Percentiles rank a stretch among this genome's conserved stretches.
phyloP scores from a whole-genome alignment of 2,329 filamentous ascomycete genomes.

The Emergomyces orientalis region DNA sequence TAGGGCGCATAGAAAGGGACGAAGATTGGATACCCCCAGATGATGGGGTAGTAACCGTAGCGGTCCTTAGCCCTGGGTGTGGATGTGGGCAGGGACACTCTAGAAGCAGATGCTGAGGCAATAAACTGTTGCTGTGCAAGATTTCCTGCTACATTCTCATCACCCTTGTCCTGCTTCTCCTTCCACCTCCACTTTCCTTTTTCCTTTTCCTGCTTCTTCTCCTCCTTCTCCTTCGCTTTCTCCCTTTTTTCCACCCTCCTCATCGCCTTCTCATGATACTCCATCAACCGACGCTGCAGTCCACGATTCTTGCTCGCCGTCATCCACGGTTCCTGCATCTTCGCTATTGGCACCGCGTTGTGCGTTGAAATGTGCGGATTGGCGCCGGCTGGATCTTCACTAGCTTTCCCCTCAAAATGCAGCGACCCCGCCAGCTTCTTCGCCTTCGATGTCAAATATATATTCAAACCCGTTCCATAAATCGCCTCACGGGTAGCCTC shows the following conservation, averaged over 20 bases:
- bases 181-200: not conserved
- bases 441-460: conserved; percentile 42
- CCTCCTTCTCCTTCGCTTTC: not conserved
- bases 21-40: conserved; percentile 40
- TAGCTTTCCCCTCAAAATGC: conserved; percentile 33
- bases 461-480: conserved; percentile 35
- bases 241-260: not conserved
- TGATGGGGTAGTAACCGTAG: conserved; percentile 23
- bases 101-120: not conserved
- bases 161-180: not conserved
- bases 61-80: not conserved
- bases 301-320: conserved; percentile 11
- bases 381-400: conserved; percentile 41
- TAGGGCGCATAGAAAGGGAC: conserved; percentile 42
- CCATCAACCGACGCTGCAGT: conserved; percentile 26
- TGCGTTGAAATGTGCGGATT: conserved; percentile 65
- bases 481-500: conserved; percentile 56
- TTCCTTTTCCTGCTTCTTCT: not conserved
- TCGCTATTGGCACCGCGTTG: conserved; percentile 49
- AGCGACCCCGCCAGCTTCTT: conserved; percentile 42
- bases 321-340: not conserved
- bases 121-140: not conserved
- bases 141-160: not conserved
- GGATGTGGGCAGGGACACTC: not conserved
- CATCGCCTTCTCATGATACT: conserved; percentile 15